A percentile compares a stretch with the other conserved stretches of the same genome.
Evolutionary conservation across 331 rosid species (phyloP).

Genomic region (Dryas integrifolia): DNA sequence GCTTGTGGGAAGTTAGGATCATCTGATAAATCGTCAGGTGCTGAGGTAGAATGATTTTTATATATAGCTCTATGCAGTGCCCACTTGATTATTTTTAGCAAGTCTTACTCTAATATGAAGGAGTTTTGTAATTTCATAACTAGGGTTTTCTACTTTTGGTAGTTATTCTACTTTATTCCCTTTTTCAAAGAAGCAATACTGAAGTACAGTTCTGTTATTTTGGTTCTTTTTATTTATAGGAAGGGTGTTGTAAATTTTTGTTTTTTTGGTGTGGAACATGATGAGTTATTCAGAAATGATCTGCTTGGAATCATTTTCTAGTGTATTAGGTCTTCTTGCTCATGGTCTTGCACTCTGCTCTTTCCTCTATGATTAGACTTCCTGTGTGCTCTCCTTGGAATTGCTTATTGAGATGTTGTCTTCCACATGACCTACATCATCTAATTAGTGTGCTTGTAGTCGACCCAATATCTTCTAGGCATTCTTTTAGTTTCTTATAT

Average conservation of each 20-base stretch:
- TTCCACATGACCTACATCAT: background rate
- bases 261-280: background rate
- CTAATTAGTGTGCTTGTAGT: background rate
- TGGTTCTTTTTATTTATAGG: background rate
- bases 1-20: constrained; percentile 82
- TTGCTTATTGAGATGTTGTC: background rate
- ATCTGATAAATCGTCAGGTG: constrained; percentile 54
- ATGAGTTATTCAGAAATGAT: background rate
- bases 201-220: background rate
- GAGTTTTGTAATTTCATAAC: background rate
- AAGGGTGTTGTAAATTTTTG: background rate
- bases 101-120: background rate
- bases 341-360: background rate
- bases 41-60: constrained; percentile 57
- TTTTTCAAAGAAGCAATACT: background rate
- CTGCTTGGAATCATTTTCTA: background rate
- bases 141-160: background rate
- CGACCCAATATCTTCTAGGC: background rate
- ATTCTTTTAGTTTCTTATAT: background rate
- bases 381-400: too few relatives aligned
- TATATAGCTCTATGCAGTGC: background rate
- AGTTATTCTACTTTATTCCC: background rate
- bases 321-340: background rate
- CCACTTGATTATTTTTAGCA: background rate
- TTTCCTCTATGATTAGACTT: background rate